phyloP scores from a whole-genome alignment of 805 yeast genomes.

The Saccharomyces eubayanus region DNA sequence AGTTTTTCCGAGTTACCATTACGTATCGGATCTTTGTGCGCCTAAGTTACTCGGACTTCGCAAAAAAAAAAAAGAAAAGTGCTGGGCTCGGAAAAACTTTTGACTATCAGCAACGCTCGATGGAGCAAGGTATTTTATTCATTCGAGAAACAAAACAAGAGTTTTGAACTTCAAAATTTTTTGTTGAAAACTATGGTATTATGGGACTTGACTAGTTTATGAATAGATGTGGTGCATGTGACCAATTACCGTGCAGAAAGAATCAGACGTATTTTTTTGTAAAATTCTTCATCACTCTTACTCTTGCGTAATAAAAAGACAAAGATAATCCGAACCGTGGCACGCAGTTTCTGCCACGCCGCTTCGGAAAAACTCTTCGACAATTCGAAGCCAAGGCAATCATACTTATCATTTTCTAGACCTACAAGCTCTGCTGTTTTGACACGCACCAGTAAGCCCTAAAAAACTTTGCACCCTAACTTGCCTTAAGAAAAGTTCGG shows the following conservation, averaged over 20 bases:
- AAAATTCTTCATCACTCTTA: not conserved
- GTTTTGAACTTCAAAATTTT: not conserved
- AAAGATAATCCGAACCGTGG: not conserved
- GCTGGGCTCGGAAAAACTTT: not conserved
- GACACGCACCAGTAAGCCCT: not conserved
- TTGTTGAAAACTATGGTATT: not conserved
- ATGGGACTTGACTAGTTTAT: not conserved
- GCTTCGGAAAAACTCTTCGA: not conserved
- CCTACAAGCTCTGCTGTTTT: not conserved
- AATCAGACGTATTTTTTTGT: not conserved
- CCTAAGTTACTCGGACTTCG: constrained; percentile 49
- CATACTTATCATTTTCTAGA: not conserved
- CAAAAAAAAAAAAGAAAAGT: not conserved
- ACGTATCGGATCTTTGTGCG: constrained; percentile 43
- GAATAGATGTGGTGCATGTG: not conserved
- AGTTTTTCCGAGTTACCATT: not conserved
- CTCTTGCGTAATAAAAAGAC: not conserved
- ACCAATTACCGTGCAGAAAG: not conserved
- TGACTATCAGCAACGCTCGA: not conserved
- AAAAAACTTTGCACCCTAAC: not conserved
- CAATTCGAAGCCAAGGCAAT: not conserved
- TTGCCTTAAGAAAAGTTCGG: not conserved
- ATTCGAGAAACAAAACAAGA: not conserved
- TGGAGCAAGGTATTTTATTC: not conserved
- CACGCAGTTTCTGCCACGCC: not conserved